Percentiles rank a stretch among this genome's conserved stretches.
These are phyloP conservation scores for Phyllosticta citribraziliensis DNA, from an alignment of 2,329 filamentous ascomycete genomes.

Conservation along the genomic window DNA sequence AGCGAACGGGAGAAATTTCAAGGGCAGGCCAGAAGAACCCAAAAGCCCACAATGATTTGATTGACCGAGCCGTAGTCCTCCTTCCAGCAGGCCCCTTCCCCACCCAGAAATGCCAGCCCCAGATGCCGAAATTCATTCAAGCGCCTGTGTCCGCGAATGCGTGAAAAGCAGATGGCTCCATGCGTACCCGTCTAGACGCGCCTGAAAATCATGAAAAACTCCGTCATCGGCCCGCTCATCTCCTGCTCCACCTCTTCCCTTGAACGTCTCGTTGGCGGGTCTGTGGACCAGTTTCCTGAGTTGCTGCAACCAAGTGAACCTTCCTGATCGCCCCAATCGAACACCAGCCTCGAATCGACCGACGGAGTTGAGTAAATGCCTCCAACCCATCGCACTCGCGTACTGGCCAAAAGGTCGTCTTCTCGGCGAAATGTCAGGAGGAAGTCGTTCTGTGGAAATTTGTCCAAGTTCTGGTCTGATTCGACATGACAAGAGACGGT, in stretches of 20 bases:
- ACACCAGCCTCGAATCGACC: not conserved
- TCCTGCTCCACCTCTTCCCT: not conserved
- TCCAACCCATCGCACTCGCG: not conserved
- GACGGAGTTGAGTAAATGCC: not conserved
- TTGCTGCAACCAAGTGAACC: not conserved
- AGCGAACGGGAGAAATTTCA: too few relatives aligned
- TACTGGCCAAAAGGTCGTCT: not conserved
- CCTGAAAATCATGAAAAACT: not conserved
- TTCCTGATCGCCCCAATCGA: not conserved
- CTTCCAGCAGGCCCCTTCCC: too few relatives aligned
- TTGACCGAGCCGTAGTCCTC: too few relatives aligned
- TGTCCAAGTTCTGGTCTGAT: not conserved
- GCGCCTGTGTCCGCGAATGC: too few relatives aligned
- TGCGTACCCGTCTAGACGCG: not conserved
- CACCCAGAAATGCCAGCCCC: too few relatives aligned
- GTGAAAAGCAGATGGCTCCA: not conserved
- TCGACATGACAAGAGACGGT: not conserved
- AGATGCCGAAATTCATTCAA: too few relatives aligned
- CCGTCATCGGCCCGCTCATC: not conserved
- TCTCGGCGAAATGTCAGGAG: not conserved
- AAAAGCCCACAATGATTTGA: too few relatives aligned
- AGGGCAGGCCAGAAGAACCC: too few relatives aligned
- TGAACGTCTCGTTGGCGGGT: not conserved
- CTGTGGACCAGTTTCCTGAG: not conserved
- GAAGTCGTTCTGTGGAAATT: not conserved